Evolutionary conservation across 495 filamentous ascomycete species (phyloP).

Genomic region (Hypomontagnella monticulosa): DNA sequence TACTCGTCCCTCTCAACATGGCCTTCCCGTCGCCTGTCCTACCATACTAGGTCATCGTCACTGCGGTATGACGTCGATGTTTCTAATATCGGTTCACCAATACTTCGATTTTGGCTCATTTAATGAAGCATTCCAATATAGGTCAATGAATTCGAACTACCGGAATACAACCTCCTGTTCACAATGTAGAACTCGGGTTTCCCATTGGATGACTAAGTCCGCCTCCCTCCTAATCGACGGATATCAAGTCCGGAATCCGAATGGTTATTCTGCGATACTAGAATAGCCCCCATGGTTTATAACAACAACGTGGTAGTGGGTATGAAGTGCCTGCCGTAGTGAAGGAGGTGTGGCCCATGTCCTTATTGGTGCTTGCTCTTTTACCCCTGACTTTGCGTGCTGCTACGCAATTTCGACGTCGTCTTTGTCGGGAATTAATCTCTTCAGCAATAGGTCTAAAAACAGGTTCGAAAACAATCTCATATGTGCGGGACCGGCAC

Average conservation of each 20-base stretch:
- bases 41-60: background rate
- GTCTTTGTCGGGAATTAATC: conserved; percentile 11
- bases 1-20: background rate
- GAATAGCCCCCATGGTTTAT: background rate
- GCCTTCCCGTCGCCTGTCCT: conserved; percentile 1
- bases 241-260: conserved; percentile 17
- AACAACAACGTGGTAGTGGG: background rate
- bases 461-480: background rate
- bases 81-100: background rate
- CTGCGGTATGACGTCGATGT: conserved; percentile 23
- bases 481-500: background rate
- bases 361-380: conserved; percentile 15
- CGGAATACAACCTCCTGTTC: conserved; percentile 11
- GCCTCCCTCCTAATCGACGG: conserved; percentile 60
- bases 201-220: conserved; percentile 44
- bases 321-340: background rate
- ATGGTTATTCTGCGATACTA: background rate
- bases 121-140: conserved; percentile 24
- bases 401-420: conserved; percentile 25
- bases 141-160: conserved; percentile 11
- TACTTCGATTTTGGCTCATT: background rate
- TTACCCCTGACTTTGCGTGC: conserved; percentile 27
- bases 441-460: background rate
- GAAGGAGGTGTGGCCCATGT: conserved; percentile 16
- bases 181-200: conserved; percentile 2